Evolutionary conservation across 129 eudicot species (phyloP).

Genomic region (Saposhnikovia divaricata): DNA sequence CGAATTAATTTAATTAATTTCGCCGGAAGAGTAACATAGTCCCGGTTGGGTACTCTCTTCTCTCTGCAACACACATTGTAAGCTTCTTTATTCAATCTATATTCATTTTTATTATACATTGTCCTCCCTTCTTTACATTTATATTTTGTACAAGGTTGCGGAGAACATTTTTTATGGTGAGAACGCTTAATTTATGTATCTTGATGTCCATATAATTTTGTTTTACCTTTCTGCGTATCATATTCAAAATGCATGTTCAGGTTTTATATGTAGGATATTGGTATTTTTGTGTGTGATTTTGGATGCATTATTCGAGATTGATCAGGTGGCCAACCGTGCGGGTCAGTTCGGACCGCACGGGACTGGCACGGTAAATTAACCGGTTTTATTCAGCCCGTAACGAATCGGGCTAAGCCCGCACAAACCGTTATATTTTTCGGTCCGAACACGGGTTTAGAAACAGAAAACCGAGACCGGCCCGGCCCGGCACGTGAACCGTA

Average conservation of each 20-base stretch:
- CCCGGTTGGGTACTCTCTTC: neutral
- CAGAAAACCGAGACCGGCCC: too few species aligned
- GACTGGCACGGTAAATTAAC: too few species aligned
- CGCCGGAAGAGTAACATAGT: neutral
- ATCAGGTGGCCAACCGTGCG: too few species aligned
- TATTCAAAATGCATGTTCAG: neutral
- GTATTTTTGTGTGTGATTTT: neutral
- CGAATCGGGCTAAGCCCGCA: too few species aligned
- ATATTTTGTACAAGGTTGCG: too few species aligned
- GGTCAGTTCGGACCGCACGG: too few species aligned
- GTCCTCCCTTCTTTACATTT: neutral
- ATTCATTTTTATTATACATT: neutral
- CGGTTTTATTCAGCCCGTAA: too few species aligned
- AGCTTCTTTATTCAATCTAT: neutral
- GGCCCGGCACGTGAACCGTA: too few species aligned
- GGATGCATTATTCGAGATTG: neutral
- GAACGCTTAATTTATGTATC: neutral
- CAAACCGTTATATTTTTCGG: too few species aligned
- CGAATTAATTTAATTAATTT: neutral
- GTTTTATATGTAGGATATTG: neutral
- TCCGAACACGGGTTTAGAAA: too few species aligned
- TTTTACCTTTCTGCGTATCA: neutral
- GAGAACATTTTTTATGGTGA: too few species aligned
- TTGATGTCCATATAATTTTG: neutral
- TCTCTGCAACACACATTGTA: conserved; percentile 1